phyloP scores from a whole-genome alignment of 179 eudicot genomes.

The Nepenthes alata region DNA sequence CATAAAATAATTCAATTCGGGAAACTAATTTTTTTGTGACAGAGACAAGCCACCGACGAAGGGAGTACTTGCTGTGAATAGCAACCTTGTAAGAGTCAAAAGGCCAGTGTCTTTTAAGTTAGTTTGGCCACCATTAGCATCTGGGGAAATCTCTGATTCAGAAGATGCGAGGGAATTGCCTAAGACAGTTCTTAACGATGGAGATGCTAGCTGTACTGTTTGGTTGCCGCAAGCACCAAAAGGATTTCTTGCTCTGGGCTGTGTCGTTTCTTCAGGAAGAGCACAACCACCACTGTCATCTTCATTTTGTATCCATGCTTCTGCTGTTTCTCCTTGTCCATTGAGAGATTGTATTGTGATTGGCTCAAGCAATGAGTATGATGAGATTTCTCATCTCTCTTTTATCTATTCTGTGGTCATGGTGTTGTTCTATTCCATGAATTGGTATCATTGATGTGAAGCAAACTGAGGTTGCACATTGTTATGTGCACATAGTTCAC shows the following conservation, averaged over 20 bases:
- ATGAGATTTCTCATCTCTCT: slow-evolving; percentile 3
- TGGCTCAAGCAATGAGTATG: slow-evolving; percentile 46
- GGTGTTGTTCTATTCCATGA: too few species aligned
- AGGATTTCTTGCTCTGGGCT: slow-evolving; percentile 88
- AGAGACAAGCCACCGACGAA: slow-evolving; percentile 96
- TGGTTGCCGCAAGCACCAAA: slow-evolving; percentile 97
- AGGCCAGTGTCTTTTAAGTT: slow-evolving; percentile 73
- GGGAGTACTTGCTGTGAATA: slow-evolving; percentile 88
- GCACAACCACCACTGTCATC: slow-evolving; percentile 67
- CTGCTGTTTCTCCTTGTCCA: slow-evolving; percentile 77
- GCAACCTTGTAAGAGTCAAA: slow-evolving; percentile 71
- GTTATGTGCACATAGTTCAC: too few species aligned
- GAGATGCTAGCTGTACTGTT: slow-evolving; percentile 43
- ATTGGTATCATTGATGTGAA: too few species aligned
- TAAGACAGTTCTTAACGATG: slow-evolving; percentile 5
- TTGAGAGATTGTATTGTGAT: slow-evolving; percentile 68
- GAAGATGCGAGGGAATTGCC: slow-evolving; percentile 17
- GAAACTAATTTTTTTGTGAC: slow-evolving; percentile 12
- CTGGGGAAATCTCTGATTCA: slow-evolving; percentile 18
- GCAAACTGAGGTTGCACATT: too few species aligned
- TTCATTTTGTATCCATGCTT: slow-evolving; percentile 61
- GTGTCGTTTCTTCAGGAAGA: slow-evolving; percentile 80
- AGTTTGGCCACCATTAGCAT: slow-evolving; percentile 53
- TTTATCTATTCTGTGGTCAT: background rate
- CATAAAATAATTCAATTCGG: background rate